A percentile compares a stretch with the other conserved stretches of the same genome.
These are phyloP conservation scores for Erythrophleum fordii DNA, from an alignment of 306 rosid species.

Conservation along the genomic window DNA sequence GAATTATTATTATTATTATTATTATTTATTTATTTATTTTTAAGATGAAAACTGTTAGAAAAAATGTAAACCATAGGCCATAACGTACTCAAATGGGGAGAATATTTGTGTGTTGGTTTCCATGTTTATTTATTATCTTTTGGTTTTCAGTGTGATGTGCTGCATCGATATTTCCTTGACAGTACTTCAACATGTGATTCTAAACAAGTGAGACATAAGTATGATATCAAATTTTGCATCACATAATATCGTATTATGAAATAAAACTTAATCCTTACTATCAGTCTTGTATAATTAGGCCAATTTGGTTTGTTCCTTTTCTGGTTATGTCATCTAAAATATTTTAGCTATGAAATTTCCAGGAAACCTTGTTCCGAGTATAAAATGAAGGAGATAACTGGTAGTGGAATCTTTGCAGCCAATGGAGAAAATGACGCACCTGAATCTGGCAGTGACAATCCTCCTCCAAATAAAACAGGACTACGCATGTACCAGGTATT, in stretches of 20 bases:
- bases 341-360: conserved; percentile 40
- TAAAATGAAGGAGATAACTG: conserved; percentile 73
- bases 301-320: not conserved
- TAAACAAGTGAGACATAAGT: conserved; percentile 15
- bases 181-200: not conserved
- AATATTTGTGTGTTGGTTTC: not conserved
- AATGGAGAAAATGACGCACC: conserved; percentile 48
- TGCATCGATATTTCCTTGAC: not conserved
- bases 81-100: not conserved
- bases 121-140: not conserved
- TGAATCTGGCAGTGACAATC: conserved; percentile 47
- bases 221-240: not conserved
- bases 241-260: not conserved
- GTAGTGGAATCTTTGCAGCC: conserved; percentile 71
- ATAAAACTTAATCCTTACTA: not conserved
- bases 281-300: not conserved
- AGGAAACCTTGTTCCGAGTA: conserved; percentile 78
- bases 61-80: not conserved
- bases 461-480: conserved; percentile 52
- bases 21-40: not conserved
- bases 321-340: conserved; percentile 36
- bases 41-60: not conserved
- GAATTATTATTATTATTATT: too few species aligned
- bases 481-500: conserved; percentile 72
- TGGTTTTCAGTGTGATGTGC: not conserved